Conservation (phyloP, 2,329 filamentous ascomycete species). For the Incumbomyces delicatus region DNA sequence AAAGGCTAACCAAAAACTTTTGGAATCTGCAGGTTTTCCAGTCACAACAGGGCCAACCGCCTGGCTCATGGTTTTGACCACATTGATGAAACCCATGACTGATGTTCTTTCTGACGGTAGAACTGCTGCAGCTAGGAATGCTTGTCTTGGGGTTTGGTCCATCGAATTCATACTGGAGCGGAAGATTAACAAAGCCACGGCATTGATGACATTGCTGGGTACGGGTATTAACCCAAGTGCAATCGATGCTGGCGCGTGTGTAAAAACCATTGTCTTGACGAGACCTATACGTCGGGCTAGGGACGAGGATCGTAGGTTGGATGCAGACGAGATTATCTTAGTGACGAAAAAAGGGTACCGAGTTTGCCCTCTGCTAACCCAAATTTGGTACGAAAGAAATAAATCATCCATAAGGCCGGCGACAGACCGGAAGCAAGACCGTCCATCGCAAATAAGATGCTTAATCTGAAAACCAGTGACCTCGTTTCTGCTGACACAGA, state of each 20-base stretch:
- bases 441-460: conserved; percentile 57
- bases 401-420: conserved; percentile 44
- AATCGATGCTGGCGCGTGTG: conserved; percentile 59
- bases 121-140: conserved; percentile 58
- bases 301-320: conserved; percentile 46
- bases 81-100: conserved; percentile 61
- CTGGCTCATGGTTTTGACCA: conserved; percentile 56
- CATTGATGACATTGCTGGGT: conserved; percentile 42
- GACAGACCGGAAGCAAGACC: conserved; percentile 61
- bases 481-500: conserved; percentile 49
- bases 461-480: conserved; percentile 49
- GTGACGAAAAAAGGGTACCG: conserved; percentile 45
- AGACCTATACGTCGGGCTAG: conserved; percentile 55
- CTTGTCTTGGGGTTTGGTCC: conserved; percentile 60
- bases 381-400: conserved; percentile 48
- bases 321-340: conserved; percentile 32
- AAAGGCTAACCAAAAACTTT: conserved; percentile 54
- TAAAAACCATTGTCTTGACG: conserved; percentile 63
- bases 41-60: conserved; percentile 55
- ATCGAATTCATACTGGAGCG: conserved; percentile 56
- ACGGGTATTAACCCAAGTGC: conserved; percentile 55
- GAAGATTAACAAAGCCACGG: conserved; percentile 51
- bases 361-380: conserved; percentile 41
- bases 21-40: conserved; percentile 48
- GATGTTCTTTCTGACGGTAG: conserved; percentile 58